These are phyloP conservation scores for Physcomitrellopsis africana DNA, from an alignment of 225 moss, liverwort and hornwort genomes.

Conservation along the genomic window DNA sequence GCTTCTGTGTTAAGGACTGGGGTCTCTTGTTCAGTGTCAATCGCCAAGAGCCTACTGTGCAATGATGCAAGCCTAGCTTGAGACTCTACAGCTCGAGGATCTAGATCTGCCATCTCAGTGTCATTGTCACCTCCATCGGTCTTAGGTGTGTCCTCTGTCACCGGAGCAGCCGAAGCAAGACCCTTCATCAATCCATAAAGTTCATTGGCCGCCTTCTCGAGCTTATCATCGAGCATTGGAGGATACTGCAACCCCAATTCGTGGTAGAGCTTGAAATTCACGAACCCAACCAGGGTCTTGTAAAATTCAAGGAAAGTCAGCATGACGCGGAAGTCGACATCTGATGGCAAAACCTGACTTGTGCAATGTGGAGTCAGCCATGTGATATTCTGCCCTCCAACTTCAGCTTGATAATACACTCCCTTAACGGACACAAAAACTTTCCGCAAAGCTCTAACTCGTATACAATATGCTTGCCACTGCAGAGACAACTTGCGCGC, in stretches of 20 bases:
- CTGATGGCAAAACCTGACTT: slow-evolving; percentile 83
- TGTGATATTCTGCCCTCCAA: slow-evolving; percentile 81
- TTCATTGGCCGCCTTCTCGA: slow-evolving; percentile 69
- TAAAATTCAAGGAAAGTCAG: slow-evolving; percentile 92
- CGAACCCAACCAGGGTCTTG: slow-evolving; percentile 86
- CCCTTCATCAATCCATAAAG: slow-evolving; percentile 72
- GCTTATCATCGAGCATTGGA: slow-evolving; percentile 57
- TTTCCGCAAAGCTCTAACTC: slow-evolving; percentile 76
- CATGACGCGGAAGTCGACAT: slow-evolving; percentile 98
- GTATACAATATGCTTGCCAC: slow-evolving; percentile 84
- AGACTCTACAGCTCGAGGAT: slow-evolving; percentile 46
- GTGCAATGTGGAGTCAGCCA: slow-evolving; percentile 91
- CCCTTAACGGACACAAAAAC: slow-evolving; percentile 92
- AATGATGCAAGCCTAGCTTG: slow-evolving; percentile 64
- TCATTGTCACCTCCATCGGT: slow-evolving; percentile 34
- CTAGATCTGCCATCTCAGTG: slow-evolving; percentile 48
- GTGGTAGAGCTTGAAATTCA: slow-evolving; percentile 98
- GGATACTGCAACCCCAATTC: slow-evolving; percentile 85
- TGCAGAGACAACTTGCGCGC: slow-evolving; percentile 77
- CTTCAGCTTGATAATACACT: slow-evolving; percentile 92
- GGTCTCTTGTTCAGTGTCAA: slow-evolving; percentile 47
- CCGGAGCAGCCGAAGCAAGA: slow-evolving; percentile 45
- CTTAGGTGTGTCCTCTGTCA: slow-evolving; percentile 29
- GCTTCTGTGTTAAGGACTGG: slow-evolving; percentile 38
- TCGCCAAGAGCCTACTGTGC: slow-evolving; percentile 56